These are phyloP conservation scores for Eucalyptus polybractea DNA, from an alignment of 345 rosid species.

Conservation along the genomic window DNA sequence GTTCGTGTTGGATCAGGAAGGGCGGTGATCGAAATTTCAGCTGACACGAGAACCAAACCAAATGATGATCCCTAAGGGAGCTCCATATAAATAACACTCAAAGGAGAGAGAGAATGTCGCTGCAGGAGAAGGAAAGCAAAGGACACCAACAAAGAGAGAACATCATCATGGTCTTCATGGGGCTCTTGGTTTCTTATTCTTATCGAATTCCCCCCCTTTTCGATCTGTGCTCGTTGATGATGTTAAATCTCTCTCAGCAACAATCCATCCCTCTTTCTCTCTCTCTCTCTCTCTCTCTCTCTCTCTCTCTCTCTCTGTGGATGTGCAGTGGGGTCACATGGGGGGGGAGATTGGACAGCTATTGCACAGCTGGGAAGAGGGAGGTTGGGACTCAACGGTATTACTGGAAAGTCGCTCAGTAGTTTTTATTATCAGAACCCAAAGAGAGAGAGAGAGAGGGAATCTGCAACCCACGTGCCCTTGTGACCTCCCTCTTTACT, in stretches of 20 bases:
- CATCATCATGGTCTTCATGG: not conserved
- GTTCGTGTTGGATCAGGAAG: not conserved
- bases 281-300: not conserved
- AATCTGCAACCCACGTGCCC: conserved; percentile 53
- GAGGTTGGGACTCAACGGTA: conserved; percentile 59
- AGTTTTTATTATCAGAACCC: conserved; percentile 7
- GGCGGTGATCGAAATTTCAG: not conserved
- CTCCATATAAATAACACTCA: not conserved
- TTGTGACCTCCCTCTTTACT: conserved; percentile 11
- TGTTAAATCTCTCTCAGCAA: not conserved
- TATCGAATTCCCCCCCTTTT: not conserved
- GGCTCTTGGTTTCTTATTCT: not conserved
- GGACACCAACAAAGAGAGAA: not conserved
- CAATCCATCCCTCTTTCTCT: not conserved
- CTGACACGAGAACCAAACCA: not conserved
- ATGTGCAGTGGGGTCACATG: conserved; percentile 44
- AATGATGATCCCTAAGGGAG: not conserved
- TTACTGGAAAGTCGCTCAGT: conserved; percentile 63
- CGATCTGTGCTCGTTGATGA: not conserved
- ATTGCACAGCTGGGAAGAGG: conserved; percentile 50
- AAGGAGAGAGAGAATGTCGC: not conserved
- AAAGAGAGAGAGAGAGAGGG: not conserved
- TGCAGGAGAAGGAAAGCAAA: not conserved
- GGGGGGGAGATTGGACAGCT: conserved; percentile 56
- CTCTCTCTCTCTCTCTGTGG: not conserved